Percentiles rank a stretch among this genome's conserved stretches.
phyloP scores from a whole-genome alignment of 225 moss, liverwort and hornwort genomes.

The Physcomitrellopsis africana region DNA sequence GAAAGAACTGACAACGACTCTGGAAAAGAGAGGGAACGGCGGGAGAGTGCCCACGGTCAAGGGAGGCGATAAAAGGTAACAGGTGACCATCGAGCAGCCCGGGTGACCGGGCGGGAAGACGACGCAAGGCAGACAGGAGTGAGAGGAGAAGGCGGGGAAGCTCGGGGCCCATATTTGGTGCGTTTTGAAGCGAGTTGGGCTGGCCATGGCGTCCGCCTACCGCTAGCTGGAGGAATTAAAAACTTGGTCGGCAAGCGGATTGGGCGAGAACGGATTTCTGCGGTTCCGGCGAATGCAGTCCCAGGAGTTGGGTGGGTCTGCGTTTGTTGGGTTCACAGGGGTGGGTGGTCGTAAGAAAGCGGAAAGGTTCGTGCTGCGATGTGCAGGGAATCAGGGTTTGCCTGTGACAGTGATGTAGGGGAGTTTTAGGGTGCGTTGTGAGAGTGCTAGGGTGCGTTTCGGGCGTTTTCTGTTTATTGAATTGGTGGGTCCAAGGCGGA shows the following conservation, averaged over 20 bases:
- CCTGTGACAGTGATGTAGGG: constrained; percentile 20
- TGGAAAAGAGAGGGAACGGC: too few relatives aligned
- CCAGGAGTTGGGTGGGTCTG: neutral
- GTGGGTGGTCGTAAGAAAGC: neutral
- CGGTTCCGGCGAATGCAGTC: constrained; percentile 28
- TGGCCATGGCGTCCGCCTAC: constrained; percentile 48
- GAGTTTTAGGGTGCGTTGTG: constrained; percentile 29
- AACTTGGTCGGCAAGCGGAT: constrained; percentile 5
- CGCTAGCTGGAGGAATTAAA: constrained; percentile 31
- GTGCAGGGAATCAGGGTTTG: constrained; percentile 49
- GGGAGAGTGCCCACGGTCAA: too few relatives aligned
- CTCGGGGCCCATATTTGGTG: constrained; percentile 2
- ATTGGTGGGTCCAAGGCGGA: constrained; percentile 1
- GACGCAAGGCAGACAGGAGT: neutral
- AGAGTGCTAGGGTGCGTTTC: constrained; percentile 25
- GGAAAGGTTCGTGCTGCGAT: constrained; percentile 20
- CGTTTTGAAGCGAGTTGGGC: constrained; percentile 22
- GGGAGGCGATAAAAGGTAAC: too few relatives aligned
- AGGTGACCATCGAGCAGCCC: too few relatives aligned
- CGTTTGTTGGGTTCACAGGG: neutral
- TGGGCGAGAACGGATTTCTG: constrained; percentile 2
- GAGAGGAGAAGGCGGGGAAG: neutral
- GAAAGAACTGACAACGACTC: too few relatives aligned
- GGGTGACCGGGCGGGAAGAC: too few relatives aligned
- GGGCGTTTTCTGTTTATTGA: constrained; percentile 18